Evolutionary conservation across 2,329 filamentous ascomycete genomes (phyloP).

Genomic region (Purpureocillium takamizusanense): DNA sequence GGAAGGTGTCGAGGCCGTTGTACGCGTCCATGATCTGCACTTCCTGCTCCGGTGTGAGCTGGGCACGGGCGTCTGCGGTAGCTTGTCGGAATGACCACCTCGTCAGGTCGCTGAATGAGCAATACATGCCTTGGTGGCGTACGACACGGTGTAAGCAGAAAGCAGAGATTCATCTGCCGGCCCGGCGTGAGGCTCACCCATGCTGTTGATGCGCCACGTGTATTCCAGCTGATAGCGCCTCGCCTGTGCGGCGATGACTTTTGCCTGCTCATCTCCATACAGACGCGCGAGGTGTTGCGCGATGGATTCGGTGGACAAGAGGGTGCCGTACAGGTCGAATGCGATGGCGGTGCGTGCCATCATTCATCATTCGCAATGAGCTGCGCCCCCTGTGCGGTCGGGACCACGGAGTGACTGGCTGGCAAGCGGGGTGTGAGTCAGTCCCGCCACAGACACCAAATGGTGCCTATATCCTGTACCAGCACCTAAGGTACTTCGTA

Average conservation of each 20-base stretch:
- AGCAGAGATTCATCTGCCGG: no score
- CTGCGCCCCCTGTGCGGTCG: no score
- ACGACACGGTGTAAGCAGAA: no score
- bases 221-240: slow-evolving; percentile 67
- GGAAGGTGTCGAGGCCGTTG: slow-evolving; percentile 53
- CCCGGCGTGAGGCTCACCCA: slow-evolving; percentile 44
- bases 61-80: slow-evolving; percentile 43
- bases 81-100: slow-evolving; percentile 53
- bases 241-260: slow-evolving; percentile 51
- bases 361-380: no score
- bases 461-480: no score
- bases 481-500: no score
- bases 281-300: slow-evolving; percentile 45
- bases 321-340: slow-evolving; percentile 68
- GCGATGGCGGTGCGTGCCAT: slow-evolving; percentile 43
- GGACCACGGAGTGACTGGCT: no score
- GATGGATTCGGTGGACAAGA: slow-evolving; percentile 65
- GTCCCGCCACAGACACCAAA: neutral
- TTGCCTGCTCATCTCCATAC: slow-evolving; percentile 48
- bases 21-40: slow-evolving; percentile 53
- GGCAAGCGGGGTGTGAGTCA: neutral
- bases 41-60: slow-evolving; percentile 33
- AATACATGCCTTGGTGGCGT: slow-evolving; percentile 32
- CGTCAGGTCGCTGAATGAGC: slow-evolving; percentile 33
- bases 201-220: slow-evolving; percentile 67